Evolutionary conservation across 179 eudicot genomes (phyloP), one percentile per base, ranked within the genome.

Genomic region (Actinidia arguta): DNA sequence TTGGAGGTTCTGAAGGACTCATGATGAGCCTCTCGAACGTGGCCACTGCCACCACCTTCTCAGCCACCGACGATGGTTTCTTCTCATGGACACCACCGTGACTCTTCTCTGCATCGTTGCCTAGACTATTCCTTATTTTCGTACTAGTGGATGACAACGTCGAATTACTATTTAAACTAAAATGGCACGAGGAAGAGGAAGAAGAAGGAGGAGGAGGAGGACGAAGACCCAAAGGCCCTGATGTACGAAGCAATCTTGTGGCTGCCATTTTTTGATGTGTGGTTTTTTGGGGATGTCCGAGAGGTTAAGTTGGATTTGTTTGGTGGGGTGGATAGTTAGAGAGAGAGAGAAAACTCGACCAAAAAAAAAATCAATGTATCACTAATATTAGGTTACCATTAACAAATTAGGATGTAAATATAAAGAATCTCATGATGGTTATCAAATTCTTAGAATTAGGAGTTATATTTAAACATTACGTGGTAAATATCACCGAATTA

Each of bases 231-330:
- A 54, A 42, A 58, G 82, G 82, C 54, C 66, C 39, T 5, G 59
- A 62, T 8, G 72, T 52, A 14, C 73, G 86, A 8, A 76, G 48
- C 67, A 81, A 76, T 81, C 84, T 81, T 9, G 67, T 31, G 68
- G 81, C 61, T 76, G 84, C 84, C 86, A 84, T 84, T 66, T 39
- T 51, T 14, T 61, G 61, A 11, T 51, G 14, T 24, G 44, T 78
- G 62, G 63, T 24, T 47, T 42, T 55, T 39, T 16, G 69, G 27
- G 39, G 54, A 64, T 7, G 5, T 24, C 39, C 17, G 14, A 62
- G 67, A 62, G 51, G 39, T 64, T 64, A 11, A 44, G 11, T 78
- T 64, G 22, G 61, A 64, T 66, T 54, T 51, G 58, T 59, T 55
- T 36, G 75, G 18, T 25, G 79, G 8, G 12, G 2, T 1, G 5